Evolutionary conservation across 495 filamentous ascomycete genomes (phyloP).

Genomic region (Penicillium turbatum): DNA sequence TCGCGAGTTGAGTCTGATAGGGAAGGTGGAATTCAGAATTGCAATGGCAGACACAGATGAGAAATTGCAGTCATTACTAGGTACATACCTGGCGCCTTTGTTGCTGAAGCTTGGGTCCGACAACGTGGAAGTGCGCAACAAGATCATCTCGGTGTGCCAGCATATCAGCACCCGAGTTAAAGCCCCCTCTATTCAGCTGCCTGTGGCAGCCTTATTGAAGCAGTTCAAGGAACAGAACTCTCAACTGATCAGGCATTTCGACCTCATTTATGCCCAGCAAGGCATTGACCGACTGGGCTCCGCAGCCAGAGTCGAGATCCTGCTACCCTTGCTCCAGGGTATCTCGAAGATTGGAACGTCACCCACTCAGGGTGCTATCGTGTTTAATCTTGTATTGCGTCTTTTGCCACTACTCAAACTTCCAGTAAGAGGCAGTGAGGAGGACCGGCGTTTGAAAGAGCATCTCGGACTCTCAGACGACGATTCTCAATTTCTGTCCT

Average conservation of each 20-base stretch:
- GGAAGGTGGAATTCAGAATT: conserved; percentile 86
- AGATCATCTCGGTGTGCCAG: conserved; percentile 69
- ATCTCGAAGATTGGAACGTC: conserved; percentile 63
- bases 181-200: conserved; percentile 68
- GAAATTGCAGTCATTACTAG: conserved; percentile 71
- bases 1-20: conserved; percentile 77
- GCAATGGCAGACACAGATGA: conserved; percentile 78
- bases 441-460: conserved; percentile 65
- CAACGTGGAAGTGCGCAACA: conserved; percentile 74
- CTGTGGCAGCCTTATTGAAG: conserved; percentile 74
- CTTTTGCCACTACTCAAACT: conserved; percentile 66
- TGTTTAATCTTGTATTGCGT: conserved; percentile 82
- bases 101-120: conserved; percentile 81
- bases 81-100: conserved; percentile 73
- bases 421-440: conserved; percentile 69
- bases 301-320: conserved; percentile 61
- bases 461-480: conserved; percentile 60
- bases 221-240: conserved; percentile 80
- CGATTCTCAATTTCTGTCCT: conserved; percentile 70
- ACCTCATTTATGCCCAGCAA: conserved; percentile 84
- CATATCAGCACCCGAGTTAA: conserved; percentile 74
- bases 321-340: conserved; percentile 67
- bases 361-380: conserved; percentile 57
- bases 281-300: conserved; percentile 66
- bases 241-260: conserved; percentile 78